Evolutionary conservation across 1,139 yeast species (phyloP).

Genomic region (Yamadazyma diddensiae): DNA sequence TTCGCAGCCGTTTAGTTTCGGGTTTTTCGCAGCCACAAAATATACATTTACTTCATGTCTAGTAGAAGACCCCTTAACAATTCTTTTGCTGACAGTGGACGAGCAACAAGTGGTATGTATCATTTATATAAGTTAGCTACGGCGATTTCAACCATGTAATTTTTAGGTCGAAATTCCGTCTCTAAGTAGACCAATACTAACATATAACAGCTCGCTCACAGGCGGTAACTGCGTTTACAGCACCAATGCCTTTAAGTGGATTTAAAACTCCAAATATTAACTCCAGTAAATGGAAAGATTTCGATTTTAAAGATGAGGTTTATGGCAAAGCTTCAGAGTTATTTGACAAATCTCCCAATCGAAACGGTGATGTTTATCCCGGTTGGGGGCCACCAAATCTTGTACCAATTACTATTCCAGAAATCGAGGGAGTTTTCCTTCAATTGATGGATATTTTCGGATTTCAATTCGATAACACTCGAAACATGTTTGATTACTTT

Average conservation of each 20-base stretch:
- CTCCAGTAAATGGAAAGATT: slow-evolving; percentile 22
- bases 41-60: too few relatives aligned
- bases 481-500: slow-evolving; percentile 64
- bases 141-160: slow-evolving; percentile 3
- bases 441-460: slow-evolving; percentile 59
- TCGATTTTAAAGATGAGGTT: slow-evolving; percentile 18
- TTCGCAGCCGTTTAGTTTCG: not conserved
- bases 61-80: too few relatives aligned
- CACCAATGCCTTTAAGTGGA: slow-evolving; percentile 45
- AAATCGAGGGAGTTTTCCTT: slow-evolving; percentile 55
- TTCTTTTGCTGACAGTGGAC: too few relatives aligned
- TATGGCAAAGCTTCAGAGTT: slow-evolving; percentile 3
- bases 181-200: too few relatives aligned
- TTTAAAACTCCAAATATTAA: slow-evolving; percentile 28
- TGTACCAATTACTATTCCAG: slow-evolving; percentile 54
- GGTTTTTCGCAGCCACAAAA: slow-evolving; percentile 5
- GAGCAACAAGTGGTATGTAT: not conserved
- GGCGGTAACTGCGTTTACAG: slow-evolving; percentile 16
- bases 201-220: not conserved
- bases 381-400: slow-evolving; percentile 45
- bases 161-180: too few relatives aligned
- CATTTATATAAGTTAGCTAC: not conserved
- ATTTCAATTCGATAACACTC: slow-evolving; percentile 60
- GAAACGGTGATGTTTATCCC: slow-evolving; percentile 53
- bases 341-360: slow-evolving; percentile 12